Base-by-base conservation (phyloP, 768 basidiomycete genomes). In the Dacryopinax primogenitus region DNA sequence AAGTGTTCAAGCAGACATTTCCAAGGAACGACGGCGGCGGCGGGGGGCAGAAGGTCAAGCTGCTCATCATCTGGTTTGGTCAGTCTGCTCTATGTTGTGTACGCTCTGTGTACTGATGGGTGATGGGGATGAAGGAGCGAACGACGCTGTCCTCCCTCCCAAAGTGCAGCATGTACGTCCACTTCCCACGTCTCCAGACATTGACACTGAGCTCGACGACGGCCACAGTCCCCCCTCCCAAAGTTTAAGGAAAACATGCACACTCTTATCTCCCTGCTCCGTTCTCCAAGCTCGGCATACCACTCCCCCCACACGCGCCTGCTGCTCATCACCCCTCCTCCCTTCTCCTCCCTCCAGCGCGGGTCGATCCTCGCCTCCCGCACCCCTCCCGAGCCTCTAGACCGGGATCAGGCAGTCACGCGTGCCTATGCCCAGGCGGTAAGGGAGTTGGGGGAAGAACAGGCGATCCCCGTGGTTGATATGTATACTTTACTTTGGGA, bases 31-130 rank as follows among this genome's bases (percentile, higher is more conserved):
- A 78, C 4, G 79, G 80, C 65, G 79, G 77, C 64, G 70, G 73
- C 23, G 74, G 80, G 63, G 77, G 78, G 36, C 85, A 87, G 7
- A 82, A 79, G 47, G 79, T 92, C 35, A 83, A 82, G 41, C 74
- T 94, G n/a, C 78, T 94, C 66, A 83, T 83, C 4, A 84, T 95
- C 71, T 96, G 91, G 91, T 89, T 90, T 67, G 92, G 92, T 61
- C 86, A 86, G 68, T 41, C 2, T 18, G 35, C 12, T 62, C 66
- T 28, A 12, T 33, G 13, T 23, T 30, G 1, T 36, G 23, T 2
- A 1, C 21, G 1, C 21, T 7, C 51, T 1, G 15, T 18, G 33
- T 37, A 16, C 37, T 21, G 15, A n/a, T 18, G n/a, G 44, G 28
- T 16, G n/a, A n/a, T n/a, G 34, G 67, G 35, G 16, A 30, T 23